phyloP scores from a whole-genome alignment of 257 asterid species.

The Parsonsia alboflavescens region DNA sequence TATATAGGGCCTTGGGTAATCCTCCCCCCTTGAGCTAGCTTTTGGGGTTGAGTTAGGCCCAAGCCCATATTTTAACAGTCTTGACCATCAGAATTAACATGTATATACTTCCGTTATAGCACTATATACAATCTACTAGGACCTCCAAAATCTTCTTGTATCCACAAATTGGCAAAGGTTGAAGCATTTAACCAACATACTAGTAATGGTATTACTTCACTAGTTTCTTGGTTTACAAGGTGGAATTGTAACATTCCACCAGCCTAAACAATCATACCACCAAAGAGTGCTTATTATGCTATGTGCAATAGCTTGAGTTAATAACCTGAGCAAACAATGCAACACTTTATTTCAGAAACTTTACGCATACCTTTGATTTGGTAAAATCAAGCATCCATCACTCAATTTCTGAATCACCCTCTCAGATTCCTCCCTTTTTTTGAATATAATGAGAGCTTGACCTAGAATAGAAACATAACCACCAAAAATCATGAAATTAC shows the following conservation, averaged over 20 bases:
- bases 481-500: slow-evolving; percentile 3
- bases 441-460: slow-evolving; percentile 63
- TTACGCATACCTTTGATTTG: slow-evolving; percentile 51
- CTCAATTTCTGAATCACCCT: slow-evolving; percentile 40
- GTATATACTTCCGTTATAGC: background rate
- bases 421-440: slow-evolving; percentile 53
- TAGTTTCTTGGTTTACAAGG: background rate
- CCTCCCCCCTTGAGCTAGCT: too few species aligned
- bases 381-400: slow-evolving; percentile 61
- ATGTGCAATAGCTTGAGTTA: background rate
- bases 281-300: background rate
- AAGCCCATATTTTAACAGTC: too few species aligned
- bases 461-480: slow-evolving; percentile 39
- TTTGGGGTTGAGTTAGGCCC: too few species aligned
- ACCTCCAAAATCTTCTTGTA: background rate
- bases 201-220: background rate
- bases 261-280: background rate
- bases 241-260: background rate
- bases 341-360: background rate
- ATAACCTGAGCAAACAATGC: background rate
- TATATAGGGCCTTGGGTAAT: too few species aligned
- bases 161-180: background rate
- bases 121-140: background rate
- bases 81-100: background rate
- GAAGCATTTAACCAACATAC: background rate